These are phyloP conservation scores for Globisporangium iwayamae DNA, from an alignment of 352 stramenopile genomes.

Conservation along the genomic window DNA sequence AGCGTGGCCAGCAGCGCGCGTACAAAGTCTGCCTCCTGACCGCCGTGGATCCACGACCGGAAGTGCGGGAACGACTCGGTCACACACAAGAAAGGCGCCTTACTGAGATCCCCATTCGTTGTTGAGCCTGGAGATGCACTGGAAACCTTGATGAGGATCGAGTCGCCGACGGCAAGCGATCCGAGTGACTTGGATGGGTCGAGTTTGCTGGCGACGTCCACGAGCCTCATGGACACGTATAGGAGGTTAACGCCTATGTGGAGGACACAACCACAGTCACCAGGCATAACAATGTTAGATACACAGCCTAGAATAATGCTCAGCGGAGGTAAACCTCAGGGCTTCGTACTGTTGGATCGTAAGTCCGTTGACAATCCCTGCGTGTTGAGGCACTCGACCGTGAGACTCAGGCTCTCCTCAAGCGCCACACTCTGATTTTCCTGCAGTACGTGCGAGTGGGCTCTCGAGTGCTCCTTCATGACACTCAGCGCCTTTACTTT, in stretches of 20 bases:
- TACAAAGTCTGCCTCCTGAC: constrained; percentile 42
- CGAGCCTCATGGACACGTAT: constrained; percentile 46
- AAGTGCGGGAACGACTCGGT: constrained; percentile 63
- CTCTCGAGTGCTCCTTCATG: constrained; percentile 18
- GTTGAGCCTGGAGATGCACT: too few species aligned
- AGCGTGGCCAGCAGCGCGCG: constrained; percentile 35
- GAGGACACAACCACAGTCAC: neutral
- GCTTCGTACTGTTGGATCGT: constrained; percentile 17
- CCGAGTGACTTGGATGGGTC: constrained; percentile 27
- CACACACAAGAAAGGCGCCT: constrained; percentile 29
- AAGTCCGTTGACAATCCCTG: constrained; percentile 26
- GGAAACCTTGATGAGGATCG: constrained; percentile 34
- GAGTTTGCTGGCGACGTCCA: constrained; percentile 29
- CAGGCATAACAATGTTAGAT: too few species aligned
- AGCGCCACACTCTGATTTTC: constrained; percentile 21
- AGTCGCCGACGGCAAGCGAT: constrained; percentile 56
- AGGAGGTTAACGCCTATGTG: constrained; percentile 48
- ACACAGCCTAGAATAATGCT: neutral
- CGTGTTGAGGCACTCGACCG: constrained; percentile 41
- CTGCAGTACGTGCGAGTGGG: constrained; percentile 18
- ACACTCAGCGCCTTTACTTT: constrained; percentile 17
- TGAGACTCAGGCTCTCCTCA: constrained; percentile 32
- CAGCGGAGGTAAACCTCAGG: neutral
- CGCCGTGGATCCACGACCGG: constrained; percentile 53
- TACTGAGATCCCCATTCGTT: too few species aligned